Evolutionary conservation across 768 basidiomycete species (phyloP).

Genomic region (Naganishia friedmannii): DNA sequence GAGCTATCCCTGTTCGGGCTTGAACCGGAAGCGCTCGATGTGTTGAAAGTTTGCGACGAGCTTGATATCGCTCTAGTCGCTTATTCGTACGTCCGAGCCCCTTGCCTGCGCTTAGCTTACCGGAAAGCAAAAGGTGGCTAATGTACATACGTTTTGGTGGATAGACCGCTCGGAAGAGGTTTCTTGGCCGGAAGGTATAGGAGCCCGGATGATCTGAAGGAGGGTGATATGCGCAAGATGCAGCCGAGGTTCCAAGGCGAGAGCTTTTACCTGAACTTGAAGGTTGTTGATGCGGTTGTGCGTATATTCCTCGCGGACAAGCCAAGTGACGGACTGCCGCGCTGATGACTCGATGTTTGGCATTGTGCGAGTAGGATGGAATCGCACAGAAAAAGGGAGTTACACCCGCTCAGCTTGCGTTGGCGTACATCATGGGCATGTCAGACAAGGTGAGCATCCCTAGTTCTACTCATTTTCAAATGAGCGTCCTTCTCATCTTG

Average conservation of each 20-base stretch:
- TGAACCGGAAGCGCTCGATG: constrained; percentile 58
- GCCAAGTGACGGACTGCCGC: too few species aligned
- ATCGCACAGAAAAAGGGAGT: constrained; percentile 56
- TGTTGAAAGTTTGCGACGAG: constrained; percentile 60
- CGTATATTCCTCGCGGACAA: neutral
- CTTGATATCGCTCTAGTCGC: constrained; percentile 63
- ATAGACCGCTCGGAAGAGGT: constrained; percentile 51
- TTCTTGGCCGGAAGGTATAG: constrained; percentile 50
- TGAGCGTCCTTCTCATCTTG: neutral
- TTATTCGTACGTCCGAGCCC: constrained; percentile 58
- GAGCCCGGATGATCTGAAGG: constrained; percentile 50
- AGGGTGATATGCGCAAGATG: constrained; percentile 54
- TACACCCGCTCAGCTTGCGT: constrained; percentile 53
- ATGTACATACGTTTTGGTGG: too few species aligned
- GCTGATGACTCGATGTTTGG: neutral
- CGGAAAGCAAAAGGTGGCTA: too few species aligned
- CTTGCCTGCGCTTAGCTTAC: too few species aligned
- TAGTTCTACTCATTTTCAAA: too few species aligned
- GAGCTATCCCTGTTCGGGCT: constrained; percentile 66
- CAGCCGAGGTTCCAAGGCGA: constrained; percentile 58
- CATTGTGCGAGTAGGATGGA: constrained; percentile 36
- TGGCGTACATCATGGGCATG: constrained; percentile 53
- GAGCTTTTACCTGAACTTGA: constrained; percentile 55
- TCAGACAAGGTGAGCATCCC: constrained; percentile 42
- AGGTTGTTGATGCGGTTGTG: constrained; percentile 55